A percentile compares a stretch with the other conserved stretches of the same genome.
phyloP scores from a whole-genome alignment of 257 asterid species.

The Striga asiatica region DNA sequence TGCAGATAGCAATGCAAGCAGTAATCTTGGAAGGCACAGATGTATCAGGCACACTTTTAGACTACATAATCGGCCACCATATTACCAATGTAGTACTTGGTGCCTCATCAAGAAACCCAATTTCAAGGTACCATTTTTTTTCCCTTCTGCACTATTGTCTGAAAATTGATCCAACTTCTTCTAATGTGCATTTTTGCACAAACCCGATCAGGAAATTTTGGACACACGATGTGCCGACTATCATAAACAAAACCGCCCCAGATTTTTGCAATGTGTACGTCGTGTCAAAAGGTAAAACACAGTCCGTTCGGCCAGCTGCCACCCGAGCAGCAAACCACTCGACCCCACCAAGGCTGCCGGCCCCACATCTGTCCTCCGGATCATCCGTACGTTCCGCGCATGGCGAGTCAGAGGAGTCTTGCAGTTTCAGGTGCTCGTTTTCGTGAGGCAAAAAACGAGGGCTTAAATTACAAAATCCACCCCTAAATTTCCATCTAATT shows the following conservation, averaged over 20 bases:
- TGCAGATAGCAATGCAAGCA: constrained; percentile 37
- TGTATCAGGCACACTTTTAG: constrained; percentile 34
- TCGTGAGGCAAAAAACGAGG: constrained; percentile 10
- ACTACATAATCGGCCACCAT: constrained; percentile 26
- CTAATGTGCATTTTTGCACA: neutral
- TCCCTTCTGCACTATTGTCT: neutral
- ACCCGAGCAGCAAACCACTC: constrained; percentile 10
- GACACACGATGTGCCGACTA: constrained; percentile 44
- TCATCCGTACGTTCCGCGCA: neutral
- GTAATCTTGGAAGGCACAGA: constrained; percentile 36
- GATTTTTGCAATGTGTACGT: constrained; percentile 54
- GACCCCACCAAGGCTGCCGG: constrained; percentile 17
- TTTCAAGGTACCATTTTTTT: constrained; percentile 42
- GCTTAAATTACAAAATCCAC: constrained; percentile 17
- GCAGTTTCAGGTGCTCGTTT: constrained; percentile 18
- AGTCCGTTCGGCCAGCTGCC: constrained; percentile 42
- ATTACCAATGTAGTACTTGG: constrained; percentile 48
- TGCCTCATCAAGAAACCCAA: constrained; percentile 33
- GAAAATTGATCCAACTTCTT: neutral
- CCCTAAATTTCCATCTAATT: neutral
- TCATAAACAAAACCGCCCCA: constrained; percentile 53
- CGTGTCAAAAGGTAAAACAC: constrained; percentile 38
- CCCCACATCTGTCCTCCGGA: constrained; percentile 3
- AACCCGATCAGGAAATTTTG: constrained; percentile 29
- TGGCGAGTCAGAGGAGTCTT: constrained; percentile 9